Conservation (phyloP, 1,139 yeast genomes). For the Magnusiomyces paraingens region DNA sequence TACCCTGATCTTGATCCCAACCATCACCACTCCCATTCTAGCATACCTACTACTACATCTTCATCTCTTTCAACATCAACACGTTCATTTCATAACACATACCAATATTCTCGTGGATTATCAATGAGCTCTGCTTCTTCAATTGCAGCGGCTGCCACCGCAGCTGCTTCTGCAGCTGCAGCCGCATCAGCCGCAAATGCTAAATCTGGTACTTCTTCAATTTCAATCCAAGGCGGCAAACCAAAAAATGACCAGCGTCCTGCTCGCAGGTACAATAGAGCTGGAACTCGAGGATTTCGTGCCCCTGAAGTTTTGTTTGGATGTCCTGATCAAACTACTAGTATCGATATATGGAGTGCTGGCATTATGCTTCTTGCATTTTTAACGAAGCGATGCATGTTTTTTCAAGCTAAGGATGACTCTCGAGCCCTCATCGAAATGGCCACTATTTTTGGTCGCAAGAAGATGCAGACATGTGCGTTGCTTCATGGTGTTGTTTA, state of each 20-base stretch:
- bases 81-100: neutral
- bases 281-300: constrained; percentile 95
- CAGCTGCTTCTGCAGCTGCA: constrained; percentile 1
- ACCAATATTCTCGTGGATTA: neutral
- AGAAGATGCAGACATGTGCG: constrained; percentile 70
- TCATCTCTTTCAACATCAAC: neutral
- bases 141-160: neutral
- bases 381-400: constrained; percentile 68
- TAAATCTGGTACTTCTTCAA: constrained; percentile 1
- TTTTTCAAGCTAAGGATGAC: constrained; percentile 87
- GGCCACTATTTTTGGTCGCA: constrained; percentile 74
- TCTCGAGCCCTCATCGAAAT: constrained; percentile 84
- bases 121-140: neutral
- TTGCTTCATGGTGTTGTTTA: constrained; percentile 83
- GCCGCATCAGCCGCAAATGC: constrained; percentile 7
- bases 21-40: neutral
- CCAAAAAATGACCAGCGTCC: constrained; percentile 46
- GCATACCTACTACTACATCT: neutral
- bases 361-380: constrained; percentile 79
- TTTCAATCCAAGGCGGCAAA: constrained; percentile 28
- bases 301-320: constrained; percentile 91
- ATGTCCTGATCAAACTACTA: constrained; percentile 76
- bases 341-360: constrained; percentile 88
- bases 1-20: neutral
- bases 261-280: constrained; percentile 90